Conservation (phyloP, 2,329 filamentous ascomycete species). For the Orbilia ellipsospora region DNA sequence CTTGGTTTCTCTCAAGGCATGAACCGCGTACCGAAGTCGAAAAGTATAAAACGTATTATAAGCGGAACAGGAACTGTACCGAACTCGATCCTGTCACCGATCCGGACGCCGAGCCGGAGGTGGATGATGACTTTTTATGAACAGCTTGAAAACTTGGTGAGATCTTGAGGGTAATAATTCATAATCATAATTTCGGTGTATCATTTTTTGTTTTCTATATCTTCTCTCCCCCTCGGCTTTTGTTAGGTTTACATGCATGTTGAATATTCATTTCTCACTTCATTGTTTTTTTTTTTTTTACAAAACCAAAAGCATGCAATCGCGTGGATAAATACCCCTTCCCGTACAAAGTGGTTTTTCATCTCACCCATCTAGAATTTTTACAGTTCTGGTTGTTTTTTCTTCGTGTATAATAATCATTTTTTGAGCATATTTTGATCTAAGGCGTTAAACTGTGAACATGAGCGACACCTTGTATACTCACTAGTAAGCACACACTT, state of each 20-base stretch:
- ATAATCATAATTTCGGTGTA: no score
- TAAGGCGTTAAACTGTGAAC: no score
- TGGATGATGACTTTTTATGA: conserved; percentile 26
- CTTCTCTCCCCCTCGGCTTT: no score
- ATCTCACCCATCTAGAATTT: not conserved
- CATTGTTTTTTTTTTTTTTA: no score
- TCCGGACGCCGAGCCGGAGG: conserved; percentile 48
- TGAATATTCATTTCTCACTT: no score
- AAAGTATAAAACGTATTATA: conserved; percentile 42
- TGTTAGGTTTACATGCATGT: no score
- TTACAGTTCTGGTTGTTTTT: not conserved
- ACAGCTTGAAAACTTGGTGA: no score
- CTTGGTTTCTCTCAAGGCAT: conserved; percentile 26
- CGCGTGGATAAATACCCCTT: not conserved
- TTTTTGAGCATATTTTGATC: no score
- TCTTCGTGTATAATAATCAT: conserved; percentile 22
- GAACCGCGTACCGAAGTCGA: conserved; percentile 41
- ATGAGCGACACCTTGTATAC: not conserved
- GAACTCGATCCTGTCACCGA: conserved; percentile 45
- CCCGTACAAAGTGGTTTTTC: conserved; percentile 12
- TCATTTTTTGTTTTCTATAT: no score
- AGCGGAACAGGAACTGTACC: conserved; percentile 50
- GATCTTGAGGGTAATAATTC: no score
- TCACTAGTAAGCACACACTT: no score
- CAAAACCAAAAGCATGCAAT: no score